phyloP scores from a whole-genome alignment of 176 grass and related monocot genomes.

The Hordeum marinum region DNA sequence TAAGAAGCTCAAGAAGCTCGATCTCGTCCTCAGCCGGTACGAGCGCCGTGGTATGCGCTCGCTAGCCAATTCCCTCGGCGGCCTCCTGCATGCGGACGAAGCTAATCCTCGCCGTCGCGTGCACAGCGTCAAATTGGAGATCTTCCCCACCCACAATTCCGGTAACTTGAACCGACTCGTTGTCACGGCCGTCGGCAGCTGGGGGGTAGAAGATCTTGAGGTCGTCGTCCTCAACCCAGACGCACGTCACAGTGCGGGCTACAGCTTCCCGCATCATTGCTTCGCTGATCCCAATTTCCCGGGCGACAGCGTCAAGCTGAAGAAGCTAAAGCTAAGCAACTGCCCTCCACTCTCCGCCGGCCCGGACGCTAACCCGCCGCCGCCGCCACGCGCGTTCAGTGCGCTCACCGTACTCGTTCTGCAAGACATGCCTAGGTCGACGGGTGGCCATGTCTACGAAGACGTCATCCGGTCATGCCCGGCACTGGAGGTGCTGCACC shows the following conservation, averaged over 20 bases:
- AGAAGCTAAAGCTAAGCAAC: not conserved
- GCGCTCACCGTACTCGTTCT: not conserved
- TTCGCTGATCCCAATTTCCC: not conserved
- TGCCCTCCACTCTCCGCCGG: not conserved
- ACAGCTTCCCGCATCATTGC: not conserved
- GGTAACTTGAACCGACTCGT: not conserved
- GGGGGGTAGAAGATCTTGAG: conserved; percentile 1
- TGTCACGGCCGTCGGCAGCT: not conserved
- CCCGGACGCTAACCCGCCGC: too few species aligned
- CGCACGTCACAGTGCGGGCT: not conserved
- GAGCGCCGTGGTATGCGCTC: not conserved
- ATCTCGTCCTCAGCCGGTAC: not conserved
- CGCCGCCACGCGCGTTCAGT: not conserved
- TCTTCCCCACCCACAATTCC: not conserved
- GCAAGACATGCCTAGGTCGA: conserved; percentile 1
- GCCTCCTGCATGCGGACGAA: not conserved
- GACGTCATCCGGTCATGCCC: not conserved
- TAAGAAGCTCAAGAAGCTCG: not conserved
- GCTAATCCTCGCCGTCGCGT: not conserved
- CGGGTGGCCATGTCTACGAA: not conserved
- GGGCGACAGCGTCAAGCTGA: not conserved
- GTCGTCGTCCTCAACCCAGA: not conserved
- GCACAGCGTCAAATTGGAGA: not conserved
- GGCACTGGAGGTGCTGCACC: not conserved
- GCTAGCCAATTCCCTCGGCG: not conserved